These are phyloP conservation scores for Trapa incisa DNA, from an alignment of 345 rosid genomes.

Conservation along the genomic window DNA sequence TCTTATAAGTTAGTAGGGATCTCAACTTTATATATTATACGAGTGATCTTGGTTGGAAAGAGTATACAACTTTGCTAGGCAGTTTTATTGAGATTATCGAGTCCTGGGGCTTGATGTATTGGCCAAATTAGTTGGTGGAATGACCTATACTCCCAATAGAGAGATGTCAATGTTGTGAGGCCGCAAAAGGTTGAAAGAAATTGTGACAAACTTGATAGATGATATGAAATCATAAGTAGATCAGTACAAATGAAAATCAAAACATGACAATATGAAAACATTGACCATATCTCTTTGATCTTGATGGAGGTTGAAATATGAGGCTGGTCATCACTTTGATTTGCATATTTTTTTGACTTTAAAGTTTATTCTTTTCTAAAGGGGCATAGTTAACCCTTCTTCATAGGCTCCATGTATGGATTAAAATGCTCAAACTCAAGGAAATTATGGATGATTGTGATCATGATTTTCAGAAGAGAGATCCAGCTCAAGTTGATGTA, in stretches of 20 bases:
- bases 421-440: background rate
- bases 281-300: background rate
- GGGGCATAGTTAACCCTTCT: background rate
- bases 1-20: constrained; percentile 65
- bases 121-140: constrained; percentile 60
- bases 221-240: constrained; percentile 51
- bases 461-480: background rate
- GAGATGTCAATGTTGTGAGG: constrained; percentile 61
- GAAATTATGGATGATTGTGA: background rate
- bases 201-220: constrained; percentile 54
- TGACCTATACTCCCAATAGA: constrained; percentile 94
- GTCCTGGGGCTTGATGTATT: constrained; percentile 90
- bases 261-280: background rate
- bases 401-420: background rate
- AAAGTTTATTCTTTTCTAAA: background rate
- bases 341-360: background rate
- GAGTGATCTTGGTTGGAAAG: constrained; percentile 98
- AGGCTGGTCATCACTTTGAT: background rate
- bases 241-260: constrained; percentile 64
- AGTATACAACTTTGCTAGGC: constrained; percentile 75
- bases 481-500: background rate
- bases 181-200: constrained; percentile 64
- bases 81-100: constrained; percentile 52
- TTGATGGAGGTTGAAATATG: background rate
- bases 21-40: constrained; percentile 90